Evolutionary conservation across 371 early-diverging fungal species (phyloP).

Genomic region (Rhizopus delemar): DNA sequence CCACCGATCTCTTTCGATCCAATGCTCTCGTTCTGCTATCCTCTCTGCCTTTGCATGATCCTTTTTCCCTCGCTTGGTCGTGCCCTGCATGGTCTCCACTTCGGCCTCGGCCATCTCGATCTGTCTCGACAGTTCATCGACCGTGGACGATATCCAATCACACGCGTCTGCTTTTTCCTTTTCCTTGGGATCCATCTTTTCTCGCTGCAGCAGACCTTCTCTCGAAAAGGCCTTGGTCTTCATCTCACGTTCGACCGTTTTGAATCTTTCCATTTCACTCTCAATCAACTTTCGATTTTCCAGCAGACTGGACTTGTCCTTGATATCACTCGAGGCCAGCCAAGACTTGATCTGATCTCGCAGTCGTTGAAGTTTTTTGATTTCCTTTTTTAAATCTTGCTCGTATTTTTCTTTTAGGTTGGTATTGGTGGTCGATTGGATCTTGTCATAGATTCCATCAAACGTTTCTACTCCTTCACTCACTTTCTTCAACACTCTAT

Average conservation of each 20-base stretch:
- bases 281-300: conserved; percentile 94
- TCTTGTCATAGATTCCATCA: conserved; percentile 88
- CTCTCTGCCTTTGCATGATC: conserved; percentile 80
- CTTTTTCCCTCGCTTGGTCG: conserved; percentile 73
- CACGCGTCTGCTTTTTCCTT: conserved; percentile 83
- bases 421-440: conserved; percentile 82
- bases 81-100: conserved; percentile 76
- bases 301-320: conserved; percentile 89
- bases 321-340: conserved; percentile 90
- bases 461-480: conserved; percentile 94
- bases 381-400: conserved; percentile 95
- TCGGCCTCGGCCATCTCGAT: conserved; percentile 91
- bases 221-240: conserved; percentile 97
- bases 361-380: conserved; percentile 94
- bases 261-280: conserved; percentile 97
- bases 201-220: conserved; percentile 84
- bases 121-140: conserved; percentile 83
- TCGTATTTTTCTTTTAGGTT: conserved; percentile 92
- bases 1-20: conserved; percentile 85
- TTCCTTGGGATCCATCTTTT: conserved; percentile 91
- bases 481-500: conserved; percentile 93
- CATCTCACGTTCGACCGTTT: conserved; percentile 96
- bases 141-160: conserved; percentile 80
- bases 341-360: conserved; percentile 97
- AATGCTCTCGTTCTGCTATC: conserved; percentile 67